Evolutionary conservation across 1,139 yeast genomes (phyloP).

Genomic region (Yamadazyma diospyri): DNA sequence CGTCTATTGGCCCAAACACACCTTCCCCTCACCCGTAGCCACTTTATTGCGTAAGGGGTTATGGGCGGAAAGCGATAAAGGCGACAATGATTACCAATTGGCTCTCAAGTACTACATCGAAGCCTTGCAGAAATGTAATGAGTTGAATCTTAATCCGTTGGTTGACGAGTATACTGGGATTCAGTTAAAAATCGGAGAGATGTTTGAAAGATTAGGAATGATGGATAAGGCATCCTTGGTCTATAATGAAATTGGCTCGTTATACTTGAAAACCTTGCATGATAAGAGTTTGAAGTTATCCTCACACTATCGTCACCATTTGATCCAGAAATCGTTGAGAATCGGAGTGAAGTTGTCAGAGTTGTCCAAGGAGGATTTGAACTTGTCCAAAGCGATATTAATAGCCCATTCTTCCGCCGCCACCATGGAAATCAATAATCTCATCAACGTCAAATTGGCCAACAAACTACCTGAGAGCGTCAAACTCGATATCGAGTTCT

Average conservation of each 20-base stretch:
- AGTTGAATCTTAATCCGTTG: conserved; percentile 47
- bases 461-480: not conserved
- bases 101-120: conserved; percentile 70
- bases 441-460: conserved; percentile 15
- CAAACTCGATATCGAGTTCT: conserved; percentile 42
- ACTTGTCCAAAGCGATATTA: conserved; percentile 55
- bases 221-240: conserved; percentile 59
- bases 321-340: conserved; percentile 69
- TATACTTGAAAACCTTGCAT: conserved; percentile 57
- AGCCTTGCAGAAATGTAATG: conserved; percentile 44
- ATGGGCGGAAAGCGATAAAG: conserved; percentile 79
- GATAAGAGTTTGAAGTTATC: conserved; percentile 17
- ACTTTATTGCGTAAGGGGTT: conserved; percentile 66
- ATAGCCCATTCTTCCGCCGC: conserved; percentile 65
- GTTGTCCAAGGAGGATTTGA: conserved; percentile 47
- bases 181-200: conserved; percentile 80
- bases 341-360: conserved; percentile 67
- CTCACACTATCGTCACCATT: conserved; percentile 26
- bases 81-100: conserved; percentile 56
- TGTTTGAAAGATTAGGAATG: conserved; percentile 69
- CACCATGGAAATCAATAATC: conserved; percentile 42
- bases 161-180: conserved; percentile 62
- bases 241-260: conserved; percentile 64
- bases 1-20: conserved; percentile 60
- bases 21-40: conserved; percentile 59